Evolutionary conservation across 208 protist species (phyloP), one percentile per base, ranked within the genome.

Genomic region (Crithidia thermophila): DNA sequence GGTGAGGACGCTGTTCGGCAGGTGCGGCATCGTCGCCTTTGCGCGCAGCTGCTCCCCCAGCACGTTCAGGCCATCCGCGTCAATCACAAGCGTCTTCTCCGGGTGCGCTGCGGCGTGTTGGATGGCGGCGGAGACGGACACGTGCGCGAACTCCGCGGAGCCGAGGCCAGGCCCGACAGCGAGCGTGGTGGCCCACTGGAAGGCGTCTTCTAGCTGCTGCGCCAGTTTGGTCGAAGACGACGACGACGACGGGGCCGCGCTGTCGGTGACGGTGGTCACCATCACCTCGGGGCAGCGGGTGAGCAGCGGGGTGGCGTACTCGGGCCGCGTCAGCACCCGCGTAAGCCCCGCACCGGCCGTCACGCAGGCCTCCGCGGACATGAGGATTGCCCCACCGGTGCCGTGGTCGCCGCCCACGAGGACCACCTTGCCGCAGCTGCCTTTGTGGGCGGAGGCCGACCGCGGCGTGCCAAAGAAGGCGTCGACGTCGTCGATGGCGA

Each of bases 271-370:
- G 16, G 31, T 28, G 36, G 34, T 43, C 49, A 73, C 72, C 90
- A 95, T 95, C 55, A 78, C 85, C 67, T 95, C 90, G 1, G 90
- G 90, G 53, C 82, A 89, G 16, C 90, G 90, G 28, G 72, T 80
- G 5, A 95, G 55, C 52, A 95, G 74, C 59, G 90, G 79, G 3
- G 58, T 37, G 11, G 77, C 72, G 72, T 93, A 79, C 60, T 82
- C 81, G 20, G 62, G 42, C 8, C 64, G 70, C 16, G 87, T 91
- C 20, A 95, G 16, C 27, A 90, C 87, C 3, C 85, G 82, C 37
- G 82, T 80, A 11, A 95, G 79, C 20, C 90, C 90, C 0, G 78
- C 85, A 3, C 90, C 90, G 21, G 65, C 64, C 8, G 46, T 34
- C 18, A 95, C 39, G 13, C 82, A 77, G 14, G 85, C 84, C 75